phyloP scores from a whole-genome alignment of 352 stramenopile species.

The Elongisporangium anandrum region DNA sequence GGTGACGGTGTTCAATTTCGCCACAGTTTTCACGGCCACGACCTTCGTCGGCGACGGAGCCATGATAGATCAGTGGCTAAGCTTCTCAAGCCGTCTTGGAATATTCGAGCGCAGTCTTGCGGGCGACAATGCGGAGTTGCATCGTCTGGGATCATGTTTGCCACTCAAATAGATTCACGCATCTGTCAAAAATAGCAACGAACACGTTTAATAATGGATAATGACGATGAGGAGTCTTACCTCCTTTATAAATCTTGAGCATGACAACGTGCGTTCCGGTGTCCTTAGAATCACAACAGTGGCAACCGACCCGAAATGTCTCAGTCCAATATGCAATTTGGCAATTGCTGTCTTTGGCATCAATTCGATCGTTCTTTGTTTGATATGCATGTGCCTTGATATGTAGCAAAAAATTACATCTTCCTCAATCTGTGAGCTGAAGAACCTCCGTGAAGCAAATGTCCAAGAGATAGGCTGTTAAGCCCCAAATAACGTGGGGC shows the following conservation, averaged over 20 bases:
- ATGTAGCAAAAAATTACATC: not conserved
- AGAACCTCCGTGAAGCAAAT: constrained; percentile 77
- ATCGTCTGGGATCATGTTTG: not conserved
- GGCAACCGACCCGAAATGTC: too few relatives aligned
- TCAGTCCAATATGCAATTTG: not conserved
- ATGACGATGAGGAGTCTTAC: not conserved
- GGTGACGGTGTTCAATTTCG: constrained; percentile 9
- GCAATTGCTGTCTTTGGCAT: too few relatives aligned
- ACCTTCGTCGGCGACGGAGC: constrained; percentile 14
- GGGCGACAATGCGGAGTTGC: not conserved
- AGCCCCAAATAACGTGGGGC: constrained; percentile 95
- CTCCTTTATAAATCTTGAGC: not conserved
- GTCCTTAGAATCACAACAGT: too few relatives aligned
- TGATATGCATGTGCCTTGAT: not conserved
- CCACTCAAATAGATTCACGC: not conserved
- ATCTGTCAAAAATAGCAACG: not conserved
- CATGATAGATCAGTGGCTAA: not conserved
- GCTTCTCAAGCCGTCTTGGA: not conserved
- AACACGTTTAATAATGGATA: not conserved
- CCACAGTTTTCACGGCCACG: constrained; percentile 20
- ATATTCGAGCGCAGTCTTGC: not conserved
- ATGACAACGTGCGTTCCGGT: not conserved
- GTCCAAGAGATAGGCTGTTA: constrained; percentile 96
- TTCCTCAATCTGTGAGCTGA: constrained; percentile 17
- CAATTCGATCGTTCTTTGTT: not conserved